Percentiles rank a stretch among this genome's conserved stretches.
These are phyloP conservation scores for Ophiostoma ulmi DNA, from an alignment of 2,329 filamentous ascomycete species.

Conservation along the genomic window DNA sequence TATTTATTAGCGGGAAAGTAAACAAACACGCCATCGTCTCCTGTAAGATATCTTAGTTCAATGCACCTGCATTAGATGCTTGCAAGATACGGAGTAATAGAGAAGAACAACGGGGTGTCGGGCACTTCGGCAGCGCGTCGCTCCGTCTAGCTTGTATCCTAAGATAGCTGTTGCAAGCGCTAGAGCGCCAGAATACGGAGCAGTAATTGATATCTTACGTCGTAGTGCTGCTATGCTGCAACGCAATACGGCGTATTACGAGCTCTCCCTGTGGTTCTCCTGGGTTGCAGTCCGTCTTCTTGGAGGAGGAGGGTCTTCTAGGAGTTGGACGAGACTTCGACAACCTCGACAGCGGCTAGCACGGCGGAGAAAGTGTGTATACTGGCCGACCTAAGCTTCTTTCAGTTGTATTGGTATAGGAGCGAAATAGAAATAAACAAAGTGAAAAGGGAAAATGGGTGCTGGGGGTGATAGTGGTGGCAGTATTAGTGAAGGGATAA, in stretches of 20 bases:
- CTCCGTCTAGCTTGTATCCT: background rate
- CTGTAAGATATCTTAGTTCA: background rate
- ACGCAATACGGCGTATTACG: background rate
- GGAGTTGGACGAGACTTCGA: background rate
- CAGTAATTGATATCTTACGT: background rate
- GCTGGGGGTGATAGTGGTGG: background rate
- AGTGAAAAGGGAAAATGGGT: background rate
- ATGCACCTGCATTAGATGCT: background rate
- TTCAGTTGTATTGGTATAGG: constrained; percentile 5
- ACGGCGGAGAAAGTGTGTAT: constrained; percentile 3
- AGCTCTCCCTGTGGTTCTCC: background rate
- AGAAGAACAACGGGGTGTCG: background rate
- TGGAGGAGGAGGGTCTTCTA: background rate
- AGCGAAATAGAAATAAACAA: constrained; percentile 2
- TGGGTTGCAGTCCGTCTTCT: background rate
- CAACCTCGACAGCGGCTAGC: background rate
- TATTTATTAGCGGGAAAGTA: background rate
- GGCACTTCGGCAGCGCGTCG: background rate
- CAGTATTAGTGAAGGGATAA: background rate
- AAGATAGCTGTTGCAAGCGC: background rate
- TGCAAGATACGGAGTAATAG: background rate
- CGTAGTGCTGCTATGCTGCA: background rate
- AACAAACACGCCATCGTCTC: constrained; percentile 3
- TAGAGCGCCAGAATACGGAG: background rate
- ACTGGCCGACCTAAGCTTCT: background rate